Base-by-base conservation (phyloP, 257 asterid genomes). In the Orobanche coerulescens region DNA sequence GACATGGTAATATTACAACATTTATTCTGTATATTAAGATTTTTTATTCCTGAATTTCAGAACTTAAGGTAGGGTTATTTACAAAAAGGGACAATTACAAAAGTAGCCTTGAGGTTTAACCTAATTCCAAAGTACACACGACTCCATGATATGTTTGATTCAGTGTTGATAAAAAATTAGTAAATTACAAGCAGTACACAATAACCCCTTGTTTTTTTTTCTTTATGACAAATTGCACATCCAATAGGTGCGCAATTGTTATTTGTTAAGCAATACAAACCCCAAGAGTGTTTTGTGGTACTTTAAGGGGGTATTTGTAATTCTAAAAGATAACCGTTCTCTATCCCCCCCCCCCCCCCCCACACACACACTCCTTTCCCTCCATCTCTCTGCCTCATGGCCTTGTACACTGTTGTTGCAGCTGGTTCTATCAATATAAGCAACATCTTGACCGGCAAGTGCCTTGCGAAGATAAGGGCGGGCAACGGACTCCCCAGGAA, bases 361-460 rank as follows among this genome's bases (percentile, higher is more conserved):
- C n/a, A n/a, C n/a, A n/a, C n/a, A n/a, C n/a, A 7, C 36, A 30
- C 3, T 30, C 7, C 7, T 30, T 30, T 2, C 36, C 36, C 36
- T 7, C 36, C 36, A 30, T 2, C 7, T 30, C 7, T 30, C 7
- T 30, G 3, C 7, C 7, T 30, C 7, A 30, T 30, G 14, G 18
- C 67, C 54, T 23, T 31, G 11, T 47, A 11, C 37, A 16, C 58
- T 62, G 24, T 47, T 71, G 55, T 24, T 69, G 79, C 90, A 87
- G 99, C 96, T 7, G 99, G 99, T 3, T 89, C 99, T 1, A 93
- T 93, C 69, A 89, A 89, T 57, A 81, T 93, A 72, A 93, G 99
- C 86, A 89, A 89, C 39, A 93, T 89, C 70, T 77, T 89, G 76
- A 86, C 99, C 0, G 99, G 97, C 36, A 93, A 93, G 82, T 89